A percentile compares a stretch with the other conserved stretches of the same genome.
Conservation (phyloP, 495 filamentous ascomycete genomes). For the Neurospora sp. region DNA sequence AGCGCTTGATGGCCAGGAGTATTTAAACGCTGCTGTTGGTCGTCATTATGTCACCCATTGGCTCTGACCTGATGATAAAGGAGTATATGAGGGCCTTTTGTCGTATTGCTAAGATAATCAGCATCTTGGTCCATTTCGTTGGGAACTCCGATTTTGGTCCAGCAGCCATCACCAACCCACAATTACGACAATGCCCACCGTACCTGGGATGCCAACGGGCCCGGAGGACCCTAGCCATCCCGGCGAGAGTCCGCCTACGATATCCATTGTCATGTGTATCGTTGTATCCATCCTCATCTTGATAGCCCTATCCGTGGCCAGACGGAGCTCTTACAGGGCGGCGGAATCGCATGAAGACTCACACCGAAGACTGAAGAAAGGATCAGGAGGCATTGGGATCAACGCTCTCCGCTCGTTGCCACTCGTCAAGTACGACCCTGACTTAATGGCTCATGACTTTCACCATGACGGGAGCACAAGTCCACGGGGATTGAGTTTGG, state of each 20-base stretch:
- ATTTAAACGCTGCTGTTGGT: neutral
- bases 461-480: neutral
- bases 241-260: neutral
- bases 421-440: neutral
- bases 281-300: slow-evolving; percentile 5
- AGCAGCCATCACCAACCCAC: neutral
- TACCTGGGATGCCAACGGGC: neutral
- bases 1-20: neutral
- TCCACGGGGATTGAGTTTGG: neutral
- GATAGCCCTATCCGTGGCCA: slow-evolving; percentile 3
- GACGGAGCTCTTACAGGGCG: neutral
- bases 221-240: neutral
- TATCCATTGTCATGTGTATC: slow-evolving; percentile 6
- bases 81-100: neutral
- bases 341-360: neutral
- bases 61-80: neutral
- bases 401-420: slow-evolving; percentile 3
- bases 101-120: neutral
- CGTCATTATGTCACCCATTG: neutral
- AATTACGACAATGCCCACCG: neutral
- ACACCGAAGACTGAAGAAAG: neutral
- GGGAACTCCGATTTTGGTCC: neutral
- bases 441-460: neutral
- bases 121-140: neutral
- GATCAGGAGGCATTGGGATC: neutral